Evolutionary conservation across 257 asterid species (phyloP).

Genomic region (Nicotiana benthamiana): DNA sequence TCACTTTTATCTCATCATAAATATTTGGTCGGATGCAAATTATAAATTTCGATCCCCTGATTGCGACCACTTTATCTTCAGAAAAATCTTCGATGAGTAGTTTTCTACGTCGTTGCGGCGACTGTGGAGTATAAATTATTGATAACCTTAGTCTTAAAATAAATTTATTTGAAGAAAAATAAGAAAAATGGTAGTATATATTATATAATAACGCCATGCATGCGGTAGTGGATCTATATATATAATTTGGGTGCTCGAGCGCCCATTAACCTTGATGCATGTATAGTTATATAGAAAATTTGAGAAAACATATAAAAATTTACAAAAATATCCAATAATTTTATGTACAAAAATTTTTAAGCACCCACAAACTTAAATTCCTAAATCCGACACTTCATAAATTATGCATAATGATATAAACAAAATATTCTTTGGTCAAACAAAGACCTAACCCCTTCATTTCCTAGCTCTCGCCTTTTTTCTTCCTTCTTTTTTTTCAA

Average conservation of each 20-base stretch:
- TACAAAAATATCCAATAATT: too few relatives aligned
- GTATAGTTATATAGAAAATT: too few relatives aligned
- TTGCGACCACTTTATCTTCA: neutral
- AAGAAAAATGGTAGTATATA: neutral
- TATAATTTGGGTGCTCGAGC: too few relatives aligned
- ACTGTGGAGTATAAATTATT: neutral
- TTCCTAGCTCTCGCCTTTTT: neutral
- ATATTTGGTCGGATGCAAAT: too few relatives aligned
- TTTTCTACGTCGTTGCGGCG: neutral
- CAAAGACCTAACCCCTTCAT: neutral
- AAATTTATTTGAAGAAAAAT: neutral
- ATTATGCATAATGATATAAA: neutral
- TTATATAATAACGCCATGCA: neutral
- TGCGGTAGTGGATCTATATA: too few relatives aligned
- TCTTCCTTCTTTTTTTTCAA: neutral
- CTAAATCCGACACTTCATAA: too few relatives aligned
- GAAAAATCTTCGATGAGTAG: neutral
- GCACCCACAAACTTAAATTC: too few relatives aligned
- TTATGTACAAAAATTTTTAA: too few relatives aligned
- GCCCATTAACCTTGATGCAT: too few relatives aligned
- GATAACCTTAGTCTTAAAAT: neutral
- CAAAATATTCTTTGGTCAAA: neutral
- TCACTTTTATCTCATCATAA: too few relatives aligned
- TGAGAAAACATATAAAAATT: too few relatives aligned
- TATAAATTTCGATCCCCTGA: neutral